Conservation (phyloP, 2,329 filamentous ascomycete genomes). For the Boeremia exigua region DNA sequence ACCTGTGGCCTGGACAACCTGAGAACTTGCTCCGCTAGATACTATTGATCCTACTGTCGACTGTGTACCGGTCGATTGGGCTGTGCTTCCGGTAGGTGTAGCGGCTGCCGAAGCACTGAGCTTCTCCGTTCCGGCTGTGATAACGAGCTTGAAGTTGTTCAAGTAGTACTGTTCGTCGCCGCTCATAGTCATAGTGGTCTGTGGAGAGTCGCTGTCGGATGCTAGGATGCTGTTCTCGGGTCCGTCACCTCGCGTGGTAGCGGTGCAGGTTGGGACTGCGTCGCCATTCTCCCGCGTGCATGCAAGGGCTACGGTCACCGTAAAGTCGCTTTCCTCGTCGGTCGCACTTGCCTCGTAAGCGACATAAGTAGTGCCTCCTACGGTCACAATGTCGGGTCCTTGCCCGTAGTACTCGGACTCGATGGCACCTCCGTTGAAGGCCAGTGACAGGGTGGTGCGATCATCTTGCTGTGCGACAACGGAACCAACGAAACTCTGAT, state of each 20-base stretch:
- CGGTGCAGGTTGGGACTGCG: constrained; percentile 24
- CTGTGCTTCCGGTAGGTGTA: constrained; percentile 16
- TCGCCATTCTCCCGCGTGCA: constrained; percentile 16
- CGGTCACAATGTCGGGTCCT: constrained; percentile 17
- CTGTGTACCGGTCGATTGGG: constrained; percentile 10
- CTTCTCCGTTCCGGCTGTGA: constrained; percentile 38
- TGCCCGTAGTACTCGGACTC: constrained; percentile 10
- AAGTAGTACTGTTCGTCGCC: constrained; percentile 20
- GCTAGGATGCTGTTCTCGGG: constrained; percentile 4
- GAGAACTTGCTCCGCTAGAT: constrained; percentile 7
- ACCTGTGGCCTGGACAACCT: constrained; percentile 16
- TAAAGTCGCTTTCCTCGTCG: constrained; percentile 3
- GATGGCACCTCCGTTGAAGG: constrained; percentile 8
- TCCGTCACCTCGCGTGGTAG: constrained; percentile 15
- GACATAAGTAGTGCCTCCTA: constrained; percentile 28
- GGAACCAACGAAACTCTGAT: constrained; percentile 27
- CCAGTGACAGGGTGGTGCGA: constrained; percentile 27
- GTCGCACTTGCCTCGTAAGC: constrained; percentile 19
- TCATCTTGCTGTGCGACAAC: constrained; percentile 29
- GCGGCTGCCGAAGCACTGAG: constrained; percentile 31
- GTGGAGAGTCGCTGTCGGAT: background rate
- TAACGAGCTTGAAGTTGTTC: constrained; percentile 28
- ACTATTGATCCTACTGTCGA: background rate
- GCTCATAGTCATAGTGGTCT: constrained; percentile 1
- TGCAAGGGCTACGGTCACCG: constrained; percentile 18